phyloP scores from a whole-genome alignment of 176 grass and related monocot genomes.

The maize (Zea mays) region DNA sequence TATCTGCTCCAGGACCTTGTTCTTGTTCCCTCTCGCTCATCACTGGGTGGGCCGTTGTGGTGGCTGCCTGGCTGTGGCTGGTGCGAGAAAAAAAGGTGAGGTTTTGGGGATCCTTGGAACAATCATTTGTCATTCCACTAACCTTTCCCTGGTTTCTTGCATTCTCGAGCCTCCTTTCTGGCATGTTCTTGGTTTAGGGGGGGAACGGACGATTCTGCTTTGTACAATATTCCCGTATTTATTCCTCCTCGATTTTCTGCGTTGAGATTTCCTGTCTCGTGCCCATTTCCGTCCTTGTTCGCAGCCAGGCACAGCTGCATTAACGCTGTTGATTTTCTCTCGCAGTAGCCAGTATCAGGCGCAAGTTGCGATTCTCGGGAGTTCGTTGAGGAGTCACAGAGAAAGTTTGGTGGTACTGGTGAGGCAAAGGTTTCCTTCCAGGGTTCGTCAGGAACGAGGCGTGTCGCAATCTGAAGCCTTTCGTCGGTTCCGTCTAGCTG shows the following conservation, averaged over 20 bases:
- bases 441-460: constrained; percentile 34
- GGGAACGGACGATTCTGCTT: neutral
- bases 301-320: neutral
- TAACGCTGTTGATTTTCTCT: constrained; percentile 15
- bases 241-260: neutral
- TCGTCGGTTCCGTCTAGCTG: neutral
- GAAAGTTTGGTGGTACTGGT: constrained; percentile 17
- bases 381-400: constrained; percentile 3
- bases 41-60: constrained; percentile 5
- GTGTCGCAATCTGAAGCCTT: constrained; percentile 7
- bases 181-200: neutral
- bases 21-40: neutral
- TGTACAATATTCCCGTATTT: neutral
- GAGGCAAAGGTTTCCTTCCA: neutral
- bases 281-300: constrained; percentile 18
- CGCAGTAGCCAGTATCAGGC: neutral
- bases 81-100: constrained; percentile 31
- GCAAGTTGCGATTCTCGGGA: constrained; percentile 11
- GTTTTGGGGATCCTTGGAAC: constrained; percentile 6
- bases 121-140: constrained; percentile 9
- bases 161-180: neutral
- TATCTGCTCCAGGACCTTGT: constrained; percentile 29
- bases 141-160: constrained; percentile 24
- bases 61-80: neutral
- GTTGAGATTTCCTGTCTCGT: neutral